phyloP scores from a whole-genome alignment of 768 basidiomycete genomes.

The Leccinum boreale region DNA sequence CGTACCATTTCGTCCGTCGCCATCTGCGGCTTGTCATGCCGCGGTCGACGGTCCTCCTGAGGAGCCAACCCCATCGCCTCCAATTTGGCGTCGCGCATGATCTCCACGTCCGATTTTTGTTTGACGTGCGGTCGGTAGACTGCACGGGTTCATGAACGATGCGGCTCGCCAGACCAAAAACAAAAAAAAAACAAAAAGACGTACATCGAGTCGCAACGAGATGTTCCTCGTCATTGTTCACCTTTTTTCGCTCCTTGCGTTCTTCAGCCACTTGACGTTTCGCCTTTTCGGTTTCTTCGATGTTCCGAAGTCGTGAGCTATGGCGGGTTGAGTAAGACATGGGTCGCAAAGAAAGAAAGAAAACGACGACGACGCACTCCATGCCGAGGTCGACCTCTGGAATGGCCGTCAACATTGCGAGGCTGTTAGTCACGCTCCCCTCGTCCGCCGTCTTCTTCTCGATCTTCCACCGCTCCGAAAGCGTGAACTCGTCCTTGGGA shows the following conservation, averaged over 20 bases:
- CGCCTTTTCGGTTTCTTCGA: conserved; percentile 84
- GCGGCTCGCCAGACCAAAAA: not conserved
- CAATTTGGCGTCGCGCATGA: conserved; percentile 81
- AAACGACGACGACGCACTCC: conserved; percentile 63
- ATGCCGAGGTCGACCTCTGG: conserved; percentile 98
- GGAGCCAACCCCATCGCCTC: conserved; percentile 79
- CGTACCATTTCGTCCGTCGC: conserved; percentile 90
- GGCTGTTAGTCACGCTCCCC: conserved; percentile 88
- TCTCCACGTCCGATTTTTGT: conserved; percentile 84
- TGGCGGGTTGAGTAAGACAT: too few species aligned
- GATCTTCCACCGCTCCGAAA: conserved; percentile 62
- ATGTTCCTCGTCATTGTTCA: conserved; percentile 71
- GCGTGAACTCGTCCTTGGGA: conserved; percentile 72
- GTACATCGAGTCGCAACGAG: conserved; percentile 84
- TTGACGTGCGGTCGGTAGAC: conserved; percentile 84
- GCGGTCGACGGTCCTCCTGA: conserved; percentile 34
- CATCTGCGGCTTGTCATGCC: conserved; percentile 64
- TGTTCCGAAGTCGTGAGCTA: conserved; percentile 83
- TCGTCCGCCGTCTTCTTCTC: conserved; percentile 66
- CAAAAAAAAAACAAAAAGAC: conserved; percentile 22
- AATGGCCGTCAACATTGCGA: conserved; percentile 96
- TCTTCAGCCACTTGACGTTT: conserved; percentile 82
- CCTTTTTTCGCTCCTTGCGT: conserved; percentile 54
- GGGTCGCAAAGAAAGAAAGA: not conserved
- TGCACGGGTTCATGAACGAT: conserved; percentile 27